Percentiles rank a stretch among this genome's conserved stretches.
phyloP scores from a whole-genome alignment of 805 yeast genomes.

The Saccharomycopsis synnaedendra region DNA sequence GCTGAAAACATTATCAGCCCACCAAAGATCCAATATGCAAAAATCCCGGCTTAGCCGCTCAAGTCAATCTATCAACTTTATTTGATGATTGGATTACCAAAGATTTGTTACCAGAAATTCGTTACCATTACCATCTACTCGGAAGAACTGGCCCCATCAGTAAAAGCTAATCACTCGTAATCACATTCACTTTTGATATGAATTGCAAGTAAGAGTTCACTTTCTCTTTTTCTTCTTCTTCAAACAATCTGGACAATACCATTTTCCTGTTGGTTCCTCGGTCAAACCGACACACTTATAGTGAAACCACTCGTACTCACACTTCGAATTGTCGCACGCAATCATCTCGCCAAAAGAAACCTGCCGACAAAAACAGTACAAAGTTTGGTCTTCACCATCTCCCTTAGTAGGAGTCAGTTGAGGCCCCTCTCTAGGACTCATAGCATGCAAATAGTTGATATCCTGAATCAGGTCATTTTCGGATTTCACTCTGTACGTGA shows the following conservation, averaged over 20 bases:
- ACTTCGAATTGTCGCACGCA: conserved; percentile 86
- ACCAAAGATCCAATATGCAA: too few species aligned
- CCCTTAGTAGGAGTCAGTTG: conserved; percentile 3
- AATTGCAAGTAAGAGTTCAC: conserved; percentile 18
- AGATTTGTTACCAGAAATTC: background rate
- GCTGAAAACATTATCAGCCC: too few species aligned
- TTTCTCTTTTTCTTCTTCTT: conserved; percentile 25
- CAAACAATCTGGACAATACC: conserved; percentile 88
- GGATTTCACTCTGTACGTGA: conserved; percentile 1
- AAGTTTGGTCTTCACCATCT: conserved; percentile 14
- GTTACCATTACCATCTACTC: background rate
- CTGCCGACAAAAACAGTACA: conserved; percentile 78
- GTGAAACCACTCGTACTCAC: conserved; percentile 40
- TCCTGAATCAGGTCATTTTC: conserved; percentile 1
- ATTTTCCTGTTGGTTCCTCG: conserved; percentile 81
- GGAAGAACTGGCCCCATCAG: background rate
- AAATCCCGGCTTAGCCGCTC: too few species aligned
- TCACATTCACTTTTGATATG: background rate
- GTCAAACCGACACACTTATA: conserved; percentile 87
- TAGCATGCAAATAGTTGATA: conserved; percentile 1
- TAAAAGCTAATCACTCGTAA: background rate
- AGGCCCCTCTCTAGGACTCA: background rate
- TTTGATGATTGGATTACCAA: background rate
- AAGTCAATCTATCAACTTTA: too few species aligned
- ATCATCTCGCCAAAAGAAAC: conserved; percentile 95